Evolutionary conservation across 2,329 filamentous ascomycete genomes (phyloP).

Genomic region (Emericellopsis atlantica): DNA sequence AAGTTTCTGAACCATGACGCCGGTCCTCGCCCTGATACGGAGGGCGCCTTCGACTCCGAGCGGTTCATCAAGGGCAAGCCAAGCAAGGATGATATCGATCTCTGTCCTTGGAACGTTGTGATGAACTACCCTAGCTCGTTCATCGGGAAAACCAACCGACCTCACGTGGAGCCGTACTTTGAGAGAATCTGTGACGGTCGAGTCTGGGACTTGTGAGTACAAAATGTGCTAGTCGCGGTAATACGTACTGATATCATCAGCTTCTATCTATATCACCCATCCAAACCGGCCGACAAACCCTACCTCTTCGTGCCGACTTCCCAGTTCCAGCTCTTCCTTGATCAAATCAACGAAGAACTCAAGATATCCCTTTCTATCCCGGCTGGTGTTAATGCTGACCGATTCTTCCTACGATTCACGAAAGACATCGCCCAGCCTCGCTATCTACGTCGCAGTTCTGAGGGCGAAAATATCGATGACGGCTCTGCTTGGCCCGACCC

Average conservation of each 20-base stretch:
- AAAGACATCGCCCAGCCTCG: slow-evolving; percentile 50
- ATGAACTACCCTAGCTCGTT: slow-evolving; percentile 46
- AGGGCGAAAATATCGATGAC: slow-evolving; percentile 19
- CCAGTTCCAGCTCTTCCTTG: slow-evolving; percentile 54
- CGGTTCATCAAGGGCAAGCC: slow-evolving; percentile 11
- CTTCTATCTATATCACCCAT: slow-evolving; percentile 52
- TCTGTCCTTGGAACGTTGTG: slow-evolving; percentile 41
- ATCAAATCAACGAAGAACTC: slow-evolving; percentile 49
- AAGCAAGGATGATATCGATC: slow-evolving; percentile 13
- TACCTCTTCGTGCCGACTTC: slow-evolving; percentile 54
- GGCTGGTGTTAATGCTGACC: slow-evolving; percentile 29
- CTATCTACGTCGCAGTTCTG: slow-evolving; percentile 46
- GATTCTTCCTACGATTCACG: slow-evolving; percentile 51
- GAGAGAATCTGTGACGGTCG: slow-evolving; percentile 43
- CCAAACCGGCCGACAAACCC: slow-evolving; percentile 31
- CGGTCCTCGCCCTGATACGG: neutral
- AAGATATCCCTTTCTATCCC: slow-evolving; percentile 45
- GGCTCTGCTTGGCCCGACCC: slow-evolving; percentile 22
- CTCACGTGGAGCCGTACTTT: slow-evolving; percentile 38
- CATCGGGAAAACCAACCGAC: slow-evolving; percentile 39
- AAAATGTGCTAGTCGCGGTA: neutral
- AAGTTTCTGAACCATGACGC: neutral
- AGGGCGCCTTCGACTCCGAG: slow-evolving; percentile 8
- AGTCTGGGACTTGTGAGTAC: slow-evolving; percentile 64
- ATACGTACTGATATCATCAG: slow-evolving; percentile 21